Evolutionary conservation across 257 asterid genomes (phyloP).

Genomic region (Cruciata laevipes): DNA sequence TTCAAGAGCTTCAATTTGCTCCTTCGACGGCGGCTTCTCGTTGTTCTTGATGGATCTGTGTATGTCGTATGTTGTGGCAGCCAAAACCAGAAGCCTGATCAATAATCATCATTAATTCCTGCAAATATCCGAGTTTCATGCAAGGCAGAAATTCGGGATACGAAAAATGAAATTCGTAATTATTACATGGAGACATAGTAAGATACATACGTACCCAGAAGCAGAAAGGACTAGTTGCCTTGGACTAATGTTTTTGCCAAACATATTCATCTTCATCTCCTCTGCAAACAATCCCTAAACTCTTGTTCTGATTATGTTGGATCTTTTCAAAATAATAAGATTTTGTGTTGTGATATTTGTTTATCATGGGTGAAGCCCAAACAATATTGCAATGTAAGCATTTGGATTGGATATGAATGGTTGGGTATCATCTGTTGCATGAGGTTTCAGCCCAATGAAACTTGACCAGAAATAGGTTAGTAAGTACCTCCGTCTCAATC

Average conservation of each 20-base stretch:
- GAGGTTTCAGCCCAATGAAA: not conserved
- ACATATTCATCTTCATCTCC: conserved; percentile 44
- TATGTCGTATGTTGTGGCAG: conserved; percentile 49
- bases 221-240: conserved; percentile 38
- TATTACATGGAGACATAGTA: too few species aligned
- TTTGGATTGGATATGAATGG: not conserved
- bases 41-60: conserved; percentile 63
- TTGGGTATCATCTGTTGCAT: not conserved
- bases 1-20: conserved; percentile 42
- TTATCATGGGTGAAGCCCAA: not conserved
- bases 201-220: conserved; percentile 47
- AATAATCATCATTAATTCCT: too few species aligned
- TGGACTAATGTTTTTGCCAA: conserved; percentile 40
- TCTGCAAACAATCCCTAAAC: conserved; percentile 24
- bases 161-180: not conserved
- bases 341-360: not conserved
- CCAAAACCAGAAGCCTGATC: conserved; percentile 38
- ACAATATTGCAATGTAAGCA: not conserved
- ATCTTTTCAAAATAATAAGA: not conserved
- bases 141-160: too few species aligned
- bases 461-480: too few species aligned
- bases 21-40: conserved; percentile 36
- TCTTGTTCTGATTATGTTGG: conserved; percentile 1
- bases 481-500: too few species aligned
- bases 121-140: too few species aligned